Percentiles rank a stretch among this genome's conserved stretches.
phyloP scores from a whole-genome alignment of 75 land plant genomes.

The Picea sitchensis region DNA sequence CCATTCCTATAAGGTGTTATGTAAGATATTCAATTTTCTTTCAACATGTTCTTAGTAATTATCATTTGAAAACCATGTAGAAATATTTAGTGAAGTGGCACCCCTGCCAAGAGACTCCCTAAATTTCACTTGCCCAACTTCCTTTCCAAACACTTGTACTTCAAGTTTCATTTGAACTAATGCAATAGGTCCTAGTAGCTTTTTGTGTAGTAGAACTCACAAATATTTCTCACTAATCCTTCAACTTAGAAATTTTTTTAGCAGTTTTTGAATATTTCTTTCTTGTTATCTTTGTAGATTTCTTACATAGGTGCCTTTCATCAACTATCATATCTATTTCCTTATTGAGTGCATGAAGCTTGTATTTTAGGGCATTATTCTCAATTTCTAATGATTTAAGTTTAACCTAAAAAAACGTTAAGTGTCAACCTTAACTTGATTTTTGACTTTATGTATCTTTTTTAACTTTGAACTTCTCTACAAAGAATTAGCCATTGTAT shows the following conservation, averaged over 20 bases:
- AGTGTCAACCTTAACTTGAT: conserved; percentile 65
- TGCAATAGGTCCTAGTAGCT: conserved; percentile 30
- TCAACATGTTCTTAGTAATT: too few relatives aligned
- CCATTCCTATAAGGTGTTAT: too few relatives aligned
- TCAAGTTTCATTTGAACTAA: conserved; percentile 47
- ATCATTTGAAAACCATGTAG: too few relatives aligned
- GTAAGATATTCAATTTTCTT: too few relatives aligned
- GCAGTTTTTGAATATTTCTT: conserved; percentile 68
- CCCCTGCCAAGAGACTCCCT: conserved; percentile 36
- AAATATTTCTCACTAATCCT: conserved; percentile 74
- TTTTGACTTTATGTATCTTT: conserved; percentile 51
- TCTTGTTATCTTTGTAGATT: conserved; percentile 59
- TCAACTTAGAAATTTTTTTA: conserved; percentile 73
- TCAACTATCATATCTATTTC: conserved; percentile 47
- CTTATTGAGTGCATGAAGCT: conserved; percentile 39
- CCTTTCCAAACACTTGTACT: conserved; percentile 24
- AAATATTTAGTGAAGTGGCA: conserved; percentile 13
- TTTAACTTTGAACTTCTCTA: conserved; percentile 52
- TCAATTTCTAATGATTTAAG: conserved; percentile 62
- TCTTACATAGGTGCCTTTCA: conserved; percentile 65
- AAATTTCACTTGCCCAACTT: conserved; percentile 11
- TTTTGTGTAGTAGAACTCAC: conserved; percentile 37
- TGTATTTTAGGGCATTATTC: conserved; percentile 49
- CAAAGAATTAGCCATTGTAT: conserved; percentile 16
- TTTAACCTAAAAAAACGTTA: conserved; percentile 28